phyloP scores from a whole-genome alignment of 2,329 filamentous ascomycete species.

The Scedosporium dehoogii region DNA sequence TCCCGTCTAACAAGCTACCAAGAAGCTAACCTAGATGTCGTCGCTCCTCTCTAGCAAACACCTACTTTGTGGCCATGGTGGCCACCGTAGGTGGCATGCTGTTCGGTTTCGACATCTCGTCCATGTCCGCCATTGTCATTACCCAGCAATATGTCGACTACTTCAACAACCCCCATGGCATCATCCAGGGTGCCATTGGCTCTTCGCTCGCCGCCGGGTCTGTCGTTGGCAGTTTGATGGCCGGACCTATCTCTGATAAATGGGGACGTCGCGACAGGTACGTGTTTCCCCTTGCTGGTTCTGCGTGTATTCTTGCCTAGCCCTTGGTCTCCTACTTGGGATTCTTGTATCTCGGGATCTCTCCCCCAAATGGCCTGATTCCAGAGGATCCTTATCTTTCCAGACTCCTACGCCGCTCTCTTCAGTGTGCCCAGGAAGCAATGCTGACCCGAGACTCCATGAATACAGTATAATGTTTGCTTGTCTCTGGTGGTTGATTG shows the following conservation, averaged over 20 bases:
- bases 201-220: slow-evolving; percentile 42
- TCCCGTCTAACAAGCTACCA: background rate
- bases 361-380: too few relatives aligned
- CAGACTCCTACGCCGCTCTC: too few relatives aligned
- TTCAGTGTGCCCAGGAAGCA: too few relatives aligned
- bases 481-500: slow-evolving; percentile 14
- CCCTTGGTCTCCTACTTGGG: too few relatives aligned
- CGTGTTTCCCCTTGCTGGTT: background rate
- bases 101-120: slow-evolving; percentile 48
- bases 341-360: too few relatives aligned
- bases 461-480: slow-evolving; percentile 12
- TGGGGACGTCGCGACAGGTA: slow-evolving; percentile 27
- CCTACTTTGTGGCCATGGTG: slow-evolving; percentile 24
- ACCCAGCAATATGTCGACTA: slow-evolving; percentile 40
- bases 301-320: too few relatives aligned
- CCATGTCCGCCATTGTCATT: slow-evolving; percentile 47
- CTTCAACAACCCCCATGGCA: slow-evolving; percentile 35
- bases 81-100: slow-evolving; percentile 31
- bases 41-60: slow-evolving; percentile 14
- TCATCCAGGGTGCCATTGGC: slow-evolving; percentile 41
- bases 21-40: background rate
- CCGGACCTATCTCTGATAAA: slow-evolving; percentile 38
- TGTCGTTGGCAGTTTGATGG: slow-evolving; percentile 36
- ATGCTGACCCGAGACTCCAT: background rate
- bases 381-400: too few relatives aligned